Conservation (phyloP, 2,329 filamentous ascomycete genomes). For the Mycosphaerelloides madeirae region DNA sequence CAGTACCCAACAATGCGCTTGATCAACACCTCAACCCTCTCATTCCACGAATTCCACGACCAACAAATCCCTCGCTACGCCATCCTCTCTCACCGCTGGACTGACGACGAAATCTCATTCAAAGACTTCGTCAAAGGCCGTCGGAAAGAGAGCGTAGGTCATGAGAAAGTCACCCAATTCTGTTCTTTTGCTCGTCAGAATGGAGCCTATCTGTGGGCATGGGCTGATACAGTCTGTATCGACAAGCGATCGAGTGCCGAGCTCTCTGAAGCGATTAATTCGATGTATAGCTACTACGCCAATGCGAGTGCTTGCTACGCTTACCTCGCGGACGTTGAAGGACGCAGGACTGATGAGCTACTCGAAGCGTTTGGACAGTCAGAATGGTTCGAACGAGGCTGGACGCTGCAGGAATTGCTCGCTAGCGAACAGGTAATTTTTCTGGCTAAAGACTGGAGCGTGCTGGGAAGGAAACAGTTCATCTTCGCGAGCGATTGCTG, state of each 20-base stretch:
- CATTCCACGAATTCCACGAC: slow-evolving; percentile 15
- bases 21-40: slow-evolving; percentile 15
- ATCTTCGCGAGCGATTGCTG: not conserved
- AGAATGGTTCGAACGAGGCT: slow-evolving; percentile 11
- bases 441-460: slow-evolving; percentile 3
- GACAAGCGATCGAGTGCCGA: slow-evolving; percentile 16
- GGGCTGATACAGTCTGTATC: slow-evolving; percentile 18
- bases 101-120: slow-evolving; percentile 8
- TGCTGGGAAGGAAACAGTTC: slow-evolving; percentile 1
- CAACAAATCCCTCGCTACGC: slow-evolving; percentile 1
- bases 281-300: slow-evolving; percentile 5
- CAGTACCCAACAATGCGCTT: slow-evolving; percentile 21
- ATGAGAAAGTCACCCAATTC: slow-evolving; percentile 1
- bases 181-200: not conserved
- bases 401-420: slow-evolving; percentile 18
- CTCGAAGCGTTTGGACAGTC: slow-evolving; percentile 1
- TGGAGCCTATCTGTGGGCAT: slow-evolving; percentile 7
- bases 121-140: slow-evolving; percentile 7
- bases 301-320: not conserved
- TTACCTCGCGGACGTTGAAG: not conserved
- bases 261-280: slow-evolving; percentile 14
- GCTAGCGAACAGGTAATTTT: slow-evolving; percentile 7
- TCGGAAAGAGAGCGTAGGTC: slow-evolving; percentile 4
- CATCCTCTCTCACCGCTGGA: slow-evolving; percentile 13
- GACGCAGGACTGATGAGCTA: not conserved